Percentiles rank a stretch among this genome's conserved stretches.
These are phyloP conservation scores for Pichia cephalocereana DNA, from an alignment of 805 yeast species.

Conservation along the genomic window DNA sequence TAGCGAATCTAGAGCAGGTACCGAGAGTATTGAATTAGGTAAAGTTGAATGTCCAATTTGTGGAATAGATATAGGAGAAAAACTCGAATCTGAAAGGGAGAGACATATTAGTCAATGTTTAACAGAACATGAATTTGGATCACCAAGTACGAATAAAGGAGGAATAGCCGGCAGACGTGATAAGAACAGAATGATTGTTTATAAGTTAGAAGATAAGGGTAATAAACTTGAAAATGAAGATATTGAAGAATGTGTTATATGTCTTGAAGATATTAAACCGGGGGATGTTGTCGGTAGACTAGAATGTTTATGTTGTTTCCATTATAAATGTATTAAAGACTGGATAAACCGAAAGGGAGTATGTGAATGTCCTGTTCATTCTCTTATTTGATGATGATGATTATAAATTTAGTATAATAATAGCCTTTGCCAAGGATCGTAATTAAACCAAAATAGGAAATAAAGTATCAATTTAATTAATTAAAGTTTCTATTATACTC, in stretches of 20 bases:
- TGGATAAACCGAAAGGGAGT: conserved; percentile 87
- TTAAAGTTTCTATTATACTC: too few species aligned
- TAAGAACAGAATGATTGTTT: conserved; percentile 80
- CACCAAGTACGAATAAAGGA: conserved; percentile 26
- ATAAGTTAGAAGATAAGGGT: conserved; percentile 40
- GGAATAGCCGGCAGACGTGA: conserved; percentile 28
- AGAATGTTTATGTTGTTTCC: conserved; percentile 92
- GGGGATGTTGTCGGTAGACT: conserved; percentile 87
- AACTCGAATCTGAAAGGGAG: conserved; percentile 34
- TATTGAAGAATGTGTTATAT: conserved; percentile 81
- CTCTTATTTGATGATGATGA: conserved; percentile 24
- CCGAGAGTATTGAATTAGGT: conserved; percentile 12
- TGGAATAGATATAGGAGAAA: conserved; percentile 18
- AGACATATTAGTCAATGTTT: conserved; percentile 68
- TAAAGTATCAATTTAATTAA: too few species aligned
- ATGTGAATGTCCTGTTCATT: conserved; percentile 83
- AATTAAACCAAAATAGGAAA: not conserved
- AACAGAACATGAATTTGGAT: conserved; percentile 49
- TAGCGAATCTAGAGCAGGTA: not conserved
- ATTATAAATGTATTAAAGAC: conserved; percentile 77
- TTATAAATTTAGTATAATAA: too few species aligned
- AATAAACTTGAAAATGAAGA: conserved; percentile 22
- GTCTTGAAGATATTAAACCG: conserved; percentile 78
- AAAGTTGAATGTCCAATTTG: conserved; percentile 38
- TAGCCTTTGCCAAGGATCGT: conserved; percentile 18